phyloP scores from a whole-genome alignment of 163 green algal genomes.

The Scenedesmus sp. region DNA sequence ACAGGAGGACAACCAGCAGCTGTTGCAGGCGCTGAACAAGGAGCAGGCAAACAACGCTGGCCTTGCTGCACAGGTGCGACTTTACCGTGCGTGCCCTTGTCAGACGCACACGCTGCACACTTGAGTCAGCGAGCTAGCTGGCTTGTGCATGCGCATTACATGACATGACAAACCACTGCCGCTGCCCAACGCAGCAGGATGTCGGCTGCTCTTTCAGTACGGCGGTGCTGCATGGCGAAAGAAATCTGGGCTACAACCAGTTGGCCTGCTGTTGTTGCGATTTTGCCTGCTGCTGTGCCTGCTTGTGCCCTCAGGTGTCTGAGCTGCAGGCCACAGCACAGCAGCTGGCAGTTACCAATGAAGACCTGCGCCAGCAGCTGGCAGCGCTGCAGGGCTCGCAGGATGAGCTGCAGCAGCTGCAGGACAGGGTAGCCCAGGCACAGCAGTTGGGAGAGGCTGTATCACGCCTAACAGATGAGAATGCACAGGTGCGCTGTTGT shows the following conservation, averaged over 20 bases:
- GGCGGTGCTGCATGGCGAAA: neutral
- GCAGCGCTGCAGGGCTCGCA: neutral
- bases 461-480: neutral
- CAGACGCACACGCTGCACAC: neutral
- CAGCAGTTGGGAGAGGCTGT: neutral
- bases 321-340: constrained; percentile 13
- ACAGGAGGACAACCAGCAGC: neutral
- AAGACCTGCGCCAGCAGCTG: constrained; percentile 17
- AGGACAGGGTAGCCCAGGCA: neutral
- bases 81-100: neutral
- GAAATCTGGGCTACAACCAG: neutral
- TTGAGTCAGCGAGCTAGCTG: neutral
- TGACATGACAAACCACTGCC: neutral
- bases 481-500: neutral
- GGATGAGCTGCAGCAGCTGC: constrained; percentile 16
- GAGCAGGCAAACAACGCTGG: neutral
- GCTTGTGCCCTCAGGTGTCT: neutral
- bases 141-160: neutral
- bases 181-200: neutral
- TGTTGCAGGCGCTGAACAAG: neutral
- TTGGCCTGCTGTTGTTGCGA: neutral
- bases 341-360: constrained; percentile 9
- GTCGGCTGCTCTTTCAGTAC: neutral
- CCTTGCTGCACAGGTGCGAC: neutral
- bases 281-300: neutral